These are phyloP conservation scores for Brassica cretica DNA, from an alignment of 345 rosid species.

Conservation along the genomic window DNA sequence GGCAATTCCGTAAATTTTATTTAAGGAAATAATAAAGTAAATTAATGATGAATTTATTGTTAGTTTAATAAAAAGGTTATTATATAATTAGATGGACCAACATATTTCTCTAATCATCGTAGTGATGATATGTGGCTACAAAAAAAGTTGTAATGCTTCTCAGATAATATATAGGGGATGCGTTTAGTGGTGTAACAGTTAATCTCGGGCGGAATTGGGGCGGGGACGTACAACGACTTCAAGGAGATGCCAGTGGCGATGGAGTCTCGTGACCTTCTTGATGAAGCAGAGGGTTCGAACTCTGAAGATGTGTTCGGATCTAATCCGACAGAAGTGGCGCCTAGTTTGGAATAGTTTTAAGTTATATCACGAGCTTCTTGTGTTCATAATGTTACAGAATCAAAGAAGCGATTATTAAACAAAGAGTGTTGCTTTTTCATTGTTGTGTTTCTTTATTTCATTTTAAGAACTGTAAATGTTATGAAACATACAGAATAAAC, in stretches of 20 bases:
- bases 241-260: slow-evolving; percentile 79
- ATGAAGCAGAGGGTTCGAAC: slow-evolving; percentile 67
- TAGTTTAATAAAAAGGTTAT: no score
- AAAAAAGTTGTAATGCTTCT: no score
- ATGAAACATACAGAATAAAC: no score
- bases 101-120: no score
- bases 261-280: slow-evolving; percentile 69
- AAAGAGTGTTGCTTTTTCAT: not conserved
- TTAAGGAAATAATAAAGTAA: no score
- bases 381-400: slow-evolving; percentile 38
- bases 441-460: slow-evolving; percentile 4
- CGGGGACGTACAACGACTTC: slow-evolving; percentile 79
- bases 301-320: slow-evolving; percentile 88
- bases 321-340: slow-evolving; percentile 96
- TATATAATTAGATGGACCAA: no score
- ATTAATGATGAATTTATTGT: no score
- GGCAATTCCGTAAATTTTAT: no score
- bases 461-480: slow-evolving; percentile 2
- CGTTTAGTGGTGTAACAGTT: slow-evolving; percentile 45
- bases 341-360: slow-evolving; percentile 70
- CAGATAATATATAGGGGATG: no score
- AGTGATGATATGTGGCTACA: no score
- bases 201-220: slow-evolving; percentile 81
- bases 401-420: slow-evolving; percentile 15
- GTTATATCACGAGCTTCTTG: slow-evolving; percentile 15